phyloP scores from a whole-genome alignment of 768 basidiomycete species.

The Dacryopinax spathularia region DNA sequence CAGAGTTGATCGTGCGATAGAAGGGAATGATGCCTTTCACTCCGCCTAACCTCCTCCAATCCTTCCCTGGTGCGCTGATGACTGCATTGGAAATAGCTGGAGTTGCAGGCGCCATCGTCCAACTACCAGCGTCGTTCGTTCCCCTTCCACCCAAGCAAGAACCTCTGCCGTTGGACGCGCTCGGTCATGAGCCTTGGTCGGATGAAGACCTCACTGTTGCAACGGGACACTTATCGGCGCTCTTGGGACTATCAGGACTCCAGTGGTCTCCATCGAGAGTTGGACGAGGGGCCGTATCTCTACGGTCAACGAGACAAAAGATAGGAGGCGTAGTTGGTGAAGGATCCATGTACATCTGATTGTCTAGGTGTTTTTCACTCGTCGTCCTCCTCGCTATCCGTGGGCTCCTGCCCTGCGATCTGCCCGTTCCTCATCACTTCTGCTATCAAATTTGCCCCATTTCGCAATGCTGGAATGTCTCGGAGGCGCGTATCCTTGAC shows the following conservation, averaged over 20 bases:
- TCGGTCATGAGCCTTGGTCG: not conserved
- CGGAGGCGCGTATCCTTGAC: not conserved
- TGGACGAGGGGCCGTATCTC: no score
- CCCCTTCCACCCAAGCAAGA: not conserved
- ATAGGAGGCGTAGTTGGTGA: not conserved
- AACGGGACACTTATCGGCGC: no score
- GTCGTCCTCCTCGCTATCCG: not conserved
- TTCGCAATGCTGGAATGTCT: not conserved
- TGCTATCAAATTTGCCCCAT: not conserved
- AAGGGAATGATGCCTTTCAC: not conserved
- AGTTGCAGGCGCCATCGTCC: not conserved
- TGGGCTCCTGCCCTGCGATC: not conserved
- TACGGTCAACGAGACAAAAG: not conserved
- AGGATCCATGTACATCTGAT: constrained; percentile 1
- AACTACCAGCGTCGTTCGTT: not conserved
- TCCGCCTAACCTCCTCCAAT: not conserved
- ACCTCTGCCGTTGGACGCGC: not conserved
- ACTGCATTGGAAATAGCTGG: not conserved
- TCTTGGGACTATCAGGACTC: no score
- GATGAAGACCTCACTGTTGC: no score
- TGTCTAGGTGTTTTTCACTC: not conserved
- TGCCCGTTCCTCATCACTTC: not conserved
- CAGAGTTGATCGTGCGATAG: not conserved
- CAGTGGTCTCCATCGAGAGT: no score
- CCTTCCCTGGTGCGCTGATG: not conserved